Evolutionary conservation across 2,329 filamentous ascomycete genomes (phyloP), one percentile per base, ranked within the genome.

Genomic region (Microcera coccophila): DNA sequence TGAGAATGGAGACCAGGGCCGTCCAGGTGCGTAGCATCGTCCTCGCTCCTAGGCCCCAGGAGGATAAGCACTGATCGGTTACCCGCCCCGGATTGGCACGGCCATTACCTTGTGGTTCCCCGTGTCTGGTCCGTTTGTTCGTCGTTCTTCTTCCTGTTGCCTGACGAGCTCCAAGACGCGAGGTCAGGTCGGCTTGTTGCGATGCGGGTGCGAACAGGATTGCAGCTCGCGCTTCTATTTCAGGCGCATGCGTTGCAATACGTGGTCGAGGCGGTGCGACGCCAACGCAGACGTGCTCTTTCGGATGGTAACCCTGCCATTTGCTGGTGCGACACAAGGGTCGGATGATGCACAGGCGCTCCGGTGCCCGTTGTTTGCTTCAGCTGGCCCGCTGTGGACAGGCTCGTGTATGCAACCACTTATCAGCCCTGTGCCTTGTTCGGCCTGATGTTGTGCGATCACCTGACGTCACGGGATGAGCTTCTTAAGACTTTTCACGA

Each of bases 71-170:
- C 46, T 52, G 55, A 55, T 58, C 55, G 49, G 46, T 34, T 50
- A 55, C 43, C 53, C 53, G 53, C 53, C 55, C 55, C 54, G 44
- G 50, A 54, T 51, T 54, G 47, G 43, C 54, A 48, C 33, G 29
- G 7, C 29, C 29, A 32, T 9, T 28, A 9, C 14, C 24, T 9
- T 28, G 24, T 28, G 29, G 8, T 15, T n/a, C 29, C 29, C 5
- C 29, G 29, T 32, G 29, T 5, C 29, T 26, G 22, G 22, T 39
- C 12, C 37, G 24, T 28, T 29, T 20, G 21, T 29, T 20, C 9
- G 17, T 19, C 19, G 37, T 38, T 24, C 18, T 38, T 26, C 20
- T 39, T 39, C 11, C 19, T 11, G 3, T 31, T 14, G n/a, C 24
- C 19, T 32, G 26, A 24, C 21, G 26, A 21, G n/a, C 37, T 39